Percentiles rank a stretch among this genome's conserved stretches.
These are phyloP conservation scores for Neolentinus lepideus DNA, from an alignment of 1,284 basidiomycete genomes.

Conservation along the genomic window DNA sequence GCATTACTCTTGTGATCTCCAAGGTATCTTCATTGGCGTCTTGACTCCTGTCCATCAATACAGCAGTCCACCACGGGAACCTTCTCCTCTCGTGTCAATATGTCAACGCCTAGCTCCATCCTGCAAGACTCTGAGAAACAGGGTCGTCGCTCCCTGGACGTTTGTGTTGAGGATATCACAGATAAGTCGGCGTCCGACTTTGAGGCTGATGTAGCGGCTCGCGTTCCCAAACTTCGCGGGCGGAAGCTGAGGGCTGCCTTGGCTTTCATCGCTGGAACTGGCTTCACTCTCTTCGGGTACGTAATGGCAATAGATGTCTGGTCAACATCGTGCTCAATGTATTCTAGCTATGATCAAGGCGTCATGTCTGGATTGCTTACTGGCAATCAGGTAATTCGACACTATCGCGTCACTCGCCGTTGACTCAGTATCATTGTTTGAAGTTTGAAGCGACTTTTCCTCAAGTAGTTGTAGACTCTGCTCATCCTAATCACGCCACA, in stretches of 20 bases:
- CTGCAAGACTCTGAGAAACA: not conserved
- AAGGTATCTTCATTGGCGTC: not conserved
- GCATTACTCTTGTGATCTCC: not conserved
- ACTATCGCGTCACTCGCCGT: not conserved
- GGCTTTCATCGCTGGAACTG: not conserved
- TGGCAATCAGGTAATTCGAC: not conserved
- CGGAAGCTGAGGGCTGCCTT: not conserved
- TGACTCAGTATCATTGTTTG: not conserved
- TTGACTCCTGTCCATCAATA: not conserved
- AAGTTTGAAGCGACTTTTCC: not conserved
- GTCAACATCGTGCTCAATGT: not conserved
- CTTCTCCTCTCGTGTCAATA: not conserved
- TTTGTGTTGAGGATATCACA: not conserved
- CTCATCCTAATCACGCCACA: not conserved
- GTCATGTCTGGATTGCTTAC: not conserved
- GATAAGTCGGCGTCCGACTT: not conserved
- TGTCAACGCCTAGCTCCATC: not conserved
- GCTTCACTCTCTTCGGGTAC: not conserved
- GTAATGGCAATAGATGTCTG: not conserved
- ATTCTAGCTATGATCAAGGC: not conserved
- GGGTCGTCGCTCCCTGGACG: not conserved
- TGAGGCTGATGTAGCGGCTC: not conserved
- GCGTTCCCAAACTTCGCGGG: not conserved
- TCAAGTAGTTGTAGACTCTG: not conserved
- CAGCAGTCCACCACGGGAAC: not conserved